Percentiles rank a stretch among this genome's conserved stretches.
These are phyloP conservation scores for Eustoma russellianum DNA, from an alignment of 257 asterid species.

Conservation along the genomic window DNA sequence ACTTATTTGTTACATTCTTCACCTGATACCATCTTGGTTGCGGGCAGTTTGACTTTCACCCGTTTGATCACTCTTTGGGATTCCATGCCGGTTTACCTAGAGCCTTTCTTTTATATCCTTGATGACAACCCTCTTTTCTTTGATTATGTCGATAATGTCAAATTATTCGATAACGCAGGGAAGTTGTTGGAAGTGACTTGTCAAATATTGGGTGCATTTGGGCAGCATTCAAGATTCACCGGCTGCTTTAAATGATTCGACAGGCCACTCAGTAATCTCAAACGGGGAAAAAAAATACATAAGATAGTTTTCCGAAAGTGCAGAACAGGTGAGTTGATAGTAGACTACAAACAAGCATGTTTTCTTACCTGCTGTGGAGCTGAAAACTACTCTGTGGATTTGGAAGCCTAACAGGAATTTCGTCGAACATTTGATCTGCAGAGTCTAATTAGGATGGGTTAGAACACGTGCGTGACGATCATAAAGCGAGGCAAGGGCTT, in stretches of 20 bases:
- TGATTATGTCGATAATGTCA: neutral
- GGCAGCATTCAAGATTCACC: conserved; percentile 44
- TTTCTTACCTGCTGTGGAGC: too few species aligned
- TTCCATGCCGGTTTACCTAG: too few species aligned
- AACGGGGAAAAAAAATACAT: conserved; percentile 11
- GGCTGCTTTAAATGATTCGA: conserved; percentile 42
- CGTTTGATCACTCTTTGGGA: too few species aligned
- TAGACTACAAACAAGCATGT: too few species aligned
- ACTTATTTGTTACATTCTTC: too few species aligned
- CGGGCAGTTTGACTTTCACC: too few species aligned
- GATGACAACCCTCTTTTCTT: too few species aligned
- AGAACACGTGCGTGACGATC: conserved; percentile 18
- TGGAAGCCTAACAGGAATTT: conserved; percentile 1
- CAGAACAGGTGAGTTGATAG: conserved; percentile 19
- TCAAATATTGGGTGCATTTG: conserved; percentile 60
- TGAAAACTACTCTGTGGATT: neutral
- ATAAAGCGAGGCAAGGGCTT: conserved; percentile 32
- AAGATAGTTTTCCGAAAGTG: conserved; percentile 6
- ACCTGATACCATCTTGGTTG: too few species aligned
- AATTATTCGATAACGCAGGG: conserved; percentile 36
- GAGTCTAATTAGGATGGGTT: conserved; percentile 23
- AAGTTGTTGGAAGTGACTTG: conserved; percentile 82
- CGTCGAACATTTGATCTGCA: conserved; percentile 18
- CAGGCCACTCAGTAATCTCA: conserved; percentile 10
- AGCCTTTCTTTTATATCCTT: too few species aligned